Conservation (phyloP, 106 monocot species). For the Allium cepa region DNA sequence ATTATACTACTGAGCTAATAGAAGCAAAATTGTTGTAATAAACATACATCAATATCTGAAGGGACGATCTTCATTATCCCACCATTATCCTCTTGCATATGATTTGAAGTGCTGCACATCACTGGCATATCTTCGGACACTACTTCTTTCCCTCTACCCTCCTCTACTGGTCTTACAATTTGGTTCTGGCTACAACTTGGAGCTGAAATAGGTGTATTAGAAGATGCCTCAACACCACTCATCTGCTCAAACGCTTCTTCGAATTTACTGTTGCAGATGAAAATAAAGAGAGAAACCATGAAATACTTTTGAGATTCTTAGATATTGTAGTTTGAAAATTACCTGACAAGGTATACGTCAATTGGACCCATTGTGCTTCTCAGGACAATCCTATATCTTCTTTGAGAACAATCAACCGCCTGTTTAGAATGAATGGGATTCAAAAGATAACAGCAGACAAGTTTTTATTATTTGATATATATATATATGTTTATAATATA, state of each 20-base stretch:
- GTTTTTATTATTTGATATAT: neutral
- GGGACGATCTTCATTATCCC: slow-evolving; percentile 72
- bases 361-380: slow-evolving; percentile 83
- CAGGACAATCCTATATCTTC: slow-evolving; percentile 79
- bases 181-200: slow-evolving; percentile 8
- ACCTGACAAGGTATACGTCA: slow-evolving; percentile 90
- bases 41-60: slow-evolving; percentile 57
- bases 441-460: neutral
- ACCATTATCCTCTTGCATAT: slow-evolving; percentile 25
- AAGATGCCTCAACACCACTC: slow-evolving; percentile 14
- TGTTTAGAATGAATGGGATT: slow-evolving; percentile 8
- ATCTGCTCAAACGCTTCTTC: slow-evolving; percentile 78
- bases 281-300: neutral
- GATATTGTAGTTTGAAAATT: slow-evolving; percentile 3
- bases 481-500: neutral
- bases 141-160: slow-evolving; percentile 11
- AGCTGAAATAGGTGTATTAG: slow-evolving; percentile 17
- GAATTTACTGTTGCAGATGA: slow-evolving; percentile 37
- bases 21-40: too few relatives aligned
- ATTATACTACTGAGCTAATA: too few relatives aligned
- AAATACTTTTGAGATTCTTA: neutral
- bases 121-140: slow-evolving; percentile 12
- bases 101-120: slow-evolving; percentile 11
- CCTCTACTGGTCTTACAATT: neutral
- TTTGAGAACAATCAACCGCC: slow-evolving; percentile 60